Base-by-base conservation (phyloP, 2,329 filamentous ascomycete genomes). In the Salinomyces thailandicus region DNA sequence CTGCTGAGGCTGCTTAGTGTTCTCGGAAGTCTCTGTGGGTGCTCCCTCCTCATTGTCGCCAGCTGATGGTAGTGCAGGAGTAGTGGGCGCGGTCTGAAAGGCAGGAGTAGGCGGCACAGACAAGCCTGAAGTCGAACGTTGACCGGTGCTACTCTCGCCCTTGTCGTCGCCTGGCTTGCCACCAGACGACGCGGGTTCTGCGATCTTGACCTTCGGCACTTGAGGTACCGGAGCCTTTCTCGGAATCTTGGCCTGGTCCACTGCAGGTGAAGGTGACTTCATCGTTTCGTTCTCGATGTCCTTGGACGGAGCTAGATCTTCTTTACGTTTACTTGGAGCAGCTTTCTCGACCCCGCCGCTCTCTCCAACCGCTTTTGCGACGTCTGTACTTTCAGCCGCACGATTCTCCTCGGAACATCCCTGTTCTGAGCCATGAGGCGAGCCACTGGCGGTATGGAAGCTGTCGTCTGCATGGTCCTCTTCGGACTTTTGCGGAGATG, bases 391-490 rank as follows among this genome's bases (percentile, higher is more conserved):
- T 12, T 30, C 27, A 15, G 11, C 8, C 3, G 27, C 14, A 24
- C 20, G 20, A 16, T 16, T 16, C 2, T 15, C 27, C 14, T 30
- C 2, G n/a, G 22, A 9, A 9, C n/a, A n/a, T 14, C 15, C 15
- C 27, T 16, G 27, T 8, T 16, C 27, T 8, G 27, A 3, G 8
- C 27, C 27, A 16, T 30, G 27, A 30, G 49, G 52, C 5, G 47
- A 49, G 12, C 45, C 50, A 16, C 36, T 50, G 6, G 55, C 53
- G 14, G 53, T 57, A 37, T 55, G 52, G 32, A 58, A 57, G 37
- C 54, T 58, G 27, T 57, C 53, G 17, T 57, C 53, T 7, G 43
- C 36, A 18, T 44, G 43, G 14, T 55, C 51, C 5, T 45, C 47
- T 14, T 48, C 42, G 7, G 7, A n/a, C 20, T n/a, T 24, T 24